These are phyloP conservation scores for Lepiota brunneoincarnata DNA, from an alignment of 768 basidiomycete species.

Conservation along the genomic window DNA sequence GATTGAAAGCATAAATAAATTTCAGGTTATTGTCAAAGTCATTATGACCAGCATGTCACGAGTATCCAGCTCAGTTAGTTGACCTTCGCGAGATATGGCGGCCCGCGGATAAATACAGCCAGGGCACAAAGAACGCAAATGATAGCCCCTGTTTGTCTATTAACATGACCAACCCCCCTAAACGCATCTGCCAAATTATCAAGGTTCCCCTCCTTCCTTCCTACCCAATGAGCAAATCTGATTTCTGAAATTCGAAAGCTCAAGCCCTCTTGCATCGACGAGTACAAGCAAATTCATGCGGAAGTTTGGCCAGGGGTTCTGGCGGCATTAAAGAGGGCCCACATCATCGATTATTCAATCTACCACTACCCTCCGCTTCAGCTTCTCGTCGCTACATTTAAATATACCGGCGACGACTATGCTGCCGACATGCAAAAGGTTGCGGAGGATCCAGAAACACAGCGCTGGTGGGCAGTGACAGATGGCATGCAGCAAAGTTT, in stretches of 20 bases:
- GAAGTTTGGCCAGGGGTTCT: slow-evolving; percentile 72
- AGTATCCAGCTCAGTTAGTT: too few relatives aligned
- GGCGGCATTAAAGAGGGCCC: slow-evolving; percentile 53
- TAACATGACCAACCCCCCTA: slow-evolving; percentile 20
- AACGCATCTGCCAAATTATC: slow-evolving; percentile 72
- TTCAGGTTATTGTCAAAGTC: too few relatives aligned
- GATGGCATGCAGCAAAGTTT: slow-evolving; percentile 80
- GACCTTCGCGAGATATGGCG: neutral
- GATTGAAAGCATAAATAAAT: slow-evolving; percentile 8
- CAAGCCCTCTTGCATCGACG: slow-evolving; percentile 46
- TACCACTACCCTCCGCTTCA: slow-evolving; percentile 59
- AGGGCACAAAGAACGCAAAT: neutral
- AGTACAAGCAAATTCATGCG: slow-evolving; percentile 59
- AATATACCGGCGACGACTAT: slow-evolving; percentile 67
- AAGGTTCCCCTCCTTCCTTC: slow-evolving; percentile 37
- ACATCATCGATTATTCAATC: slow-evolving; percentile 77
- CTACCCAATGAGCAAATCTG: neutral
- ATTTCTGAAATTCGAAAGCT: slow-evolving; percentile 34
- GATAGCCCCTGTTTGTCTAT: slow-evolving; percentile 2
- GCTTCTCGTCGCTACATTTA: slow-evolving; percentile 78
- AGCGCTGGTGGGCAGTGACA: slow-evolving; percentile 74
- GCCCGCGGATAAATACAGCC: neutral
- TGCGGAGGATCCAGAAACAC: slow-evolving; percentile 66
- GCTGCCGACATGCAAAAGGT: slow-evolving; percentile 64
- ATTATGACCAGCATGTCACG: too few relatives aligned